These are phyloP conservation scores for Letharia lupina DNA, from an alignment of 495 filamentous ascomycete genomes.

Conservation along the genomic window DNA sequence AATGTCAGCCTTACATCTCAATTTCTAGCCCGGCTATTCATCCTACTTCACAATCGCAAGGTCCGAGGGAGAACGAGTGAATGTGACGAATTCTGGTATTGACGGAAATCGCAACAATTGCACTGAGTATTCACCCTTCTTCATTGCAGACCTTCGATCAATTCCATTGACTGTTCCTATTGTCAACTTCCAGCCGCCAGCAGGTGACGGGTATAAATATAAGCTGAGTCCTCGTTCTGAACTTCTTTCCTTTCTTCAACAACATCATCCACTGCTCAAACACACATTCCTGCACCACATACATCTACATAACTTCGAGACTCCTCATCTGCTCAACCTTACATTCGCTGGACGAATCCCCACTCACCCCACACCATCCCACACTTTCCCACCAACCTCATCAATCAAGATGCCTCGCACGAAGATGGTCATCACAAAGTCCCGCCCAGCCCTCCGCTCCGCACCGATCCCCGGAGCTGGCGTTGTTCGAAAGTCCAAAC, in stretches of 20 bases:
- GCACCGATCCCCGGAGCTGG: background rate
- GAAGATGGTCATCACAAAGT: background rate
- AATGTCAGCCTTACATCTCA: background rate
- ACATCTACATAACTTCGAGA: background rate
- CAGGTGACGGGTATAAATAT: background rate
- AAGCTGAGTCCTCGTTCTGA: background rate
- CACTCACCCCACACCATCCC: background rate
- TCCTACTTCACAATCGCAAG: background rate
- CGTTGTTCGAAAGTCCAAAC: background rate
- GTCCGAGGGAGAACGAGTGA: background rate
- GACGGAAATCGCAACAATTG: background rate
- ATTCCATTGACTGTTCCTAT: background rate
- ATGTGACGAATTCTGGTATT: background rate
- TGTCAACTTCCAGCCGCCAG: background rate
- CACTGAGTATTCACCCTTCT: background rate
- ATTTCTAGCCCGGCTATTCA: background rate
- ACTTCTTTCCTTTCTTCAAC: background rate
- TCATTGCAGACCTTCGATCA: background rate
- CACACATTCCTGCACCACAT: background rate
- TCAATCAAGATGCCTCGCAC: background rate
- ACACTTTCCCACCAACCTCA: background rate
- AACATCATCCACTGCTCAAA: background rate
- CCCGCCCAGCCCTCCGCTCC: background rate
- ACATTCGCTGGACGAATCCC: constrained; percentile 1
- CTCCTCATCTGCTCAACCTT: background rate